Evolutionary conservation across 768 basidiomycete genomes (phyloP).

Genomic region (Piloderma croceum): DNA sequence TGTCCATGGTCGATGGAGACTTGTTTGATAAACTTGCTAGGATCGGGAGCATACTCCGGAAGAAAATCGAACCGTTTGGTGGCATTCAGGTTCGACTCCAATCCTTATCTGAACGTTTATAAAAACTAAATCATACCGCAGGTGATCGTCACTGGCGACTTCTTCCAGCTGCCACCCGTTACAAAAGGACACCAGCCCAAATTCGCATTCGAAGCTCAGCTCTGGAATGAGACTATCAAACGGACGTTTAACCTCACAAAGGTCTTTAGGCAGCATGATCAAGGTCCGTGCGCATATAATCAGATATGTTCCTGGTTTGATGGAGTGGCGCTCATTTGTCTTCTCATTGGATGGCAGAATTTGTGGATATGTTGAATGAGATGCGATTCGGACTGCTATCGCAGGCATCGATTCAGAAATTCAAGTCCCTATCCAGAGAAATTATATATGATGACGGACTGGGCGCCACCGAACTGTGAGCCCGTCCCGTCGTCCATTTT

Average conservation of each 20-base stretch:
- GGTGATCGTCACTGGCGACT: conserved; percentile 93
- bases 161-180: conserved; percentile 97
- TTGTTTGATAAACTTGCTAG: conserved; percentile 85
- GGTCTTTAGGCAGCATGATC: conserved; percentile 92
- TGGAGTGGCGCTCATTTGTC: no score
- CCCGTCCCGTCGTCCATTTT: conserved; percentile 2
- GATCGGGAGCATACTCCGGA: conserved; percentile 63
- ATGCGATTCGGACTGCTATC: conserved; percentile 88
- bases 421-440: conserved; percentile 63
- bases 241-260: conserved; percentile 89
- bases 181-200: conserved; percentile 56
- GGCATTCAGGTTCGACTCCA: conserved; percentile 71
- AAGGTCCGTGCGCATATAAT: conserved; percentile 44
- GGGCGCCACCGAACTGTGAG: conserved; percentile 86
- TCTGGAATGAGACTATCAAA: conserved; percentile 70
- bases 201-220: conserved; percentile 87
- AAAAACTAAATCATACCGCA: conserved; percentile 24
- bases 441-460: conserved; percentile 77
- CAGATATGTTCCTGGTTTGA: no score
- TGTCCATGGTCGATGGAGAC: conserved; percentile 95
- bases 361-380: conserved; percentile 95
- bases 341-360: conserved; percentile 43
- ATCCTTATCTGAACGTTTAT: not conserved
- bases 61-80: conserved; percentile 72
- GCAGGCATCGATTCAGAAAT: conserved; percentile 57